Conservation (phyloP, 352 stramenopile genomes). For the Phytophthora ramorum region DNA sequence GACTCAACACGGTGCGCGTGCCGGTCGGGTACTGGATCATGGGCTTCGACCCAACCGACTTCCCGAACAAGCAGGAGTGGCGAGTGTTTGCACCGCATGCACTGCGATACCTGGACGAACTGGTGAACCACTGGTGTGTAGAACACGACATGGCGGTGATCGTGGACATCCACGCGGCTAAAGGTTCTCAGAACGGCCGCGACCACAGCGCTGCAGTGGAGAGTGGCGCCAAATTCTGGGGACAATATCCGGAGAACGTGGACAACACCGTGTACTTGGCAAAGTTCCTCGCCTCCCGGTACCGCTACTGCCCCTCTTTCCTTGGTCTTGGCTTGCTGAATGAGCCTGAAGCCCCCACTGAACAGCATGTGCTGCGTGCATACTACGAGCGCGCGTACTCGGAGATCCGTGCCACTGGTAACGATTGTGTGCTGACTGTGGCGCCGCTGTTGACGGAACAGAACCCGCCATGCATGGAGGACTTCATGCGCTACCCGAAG, state of each 20-base stretch:
- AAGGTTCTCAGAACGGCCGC: conserved; percentile 83
- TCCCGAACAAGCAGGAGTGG: conserved; percentile 54
- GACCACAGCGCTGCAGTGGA: conserved; percentile 76
- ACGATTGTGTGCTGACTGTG: conserved; percentile 81
- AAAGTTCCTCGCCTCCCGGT: conserved; percentile 69
- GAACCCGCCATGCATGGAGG: conserved; percentile 56
- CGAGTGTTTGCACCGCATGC: conserved; percentile 48
- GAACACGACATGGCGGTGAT: conserved; percentile 68
- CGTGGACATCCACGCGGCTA: conserved; percentile 82
- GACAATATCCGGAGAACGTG: conserved; percentile 71
- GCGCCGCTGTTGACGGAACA: conserved; percentile 69
- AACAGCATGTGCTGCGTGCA: conserved; percentile 62
- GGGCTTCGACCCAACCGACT: conserved; percentile 69
- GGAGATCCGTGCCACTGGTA: conserved; percentile 63
- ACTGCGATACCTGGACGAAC: conserved; percentile 56
- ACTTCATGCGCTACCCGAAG: conserved; percentile 60
- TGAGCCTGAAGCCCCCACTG: conserved; percentile 62
- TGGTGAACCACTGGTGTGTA: conserved; percentile 58
- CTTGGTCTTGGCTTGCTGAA: conserved; percentile 81
- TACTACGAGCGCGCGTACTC: conserved; percentile 84
- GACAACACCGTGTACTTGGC: conserved; percentile 61
- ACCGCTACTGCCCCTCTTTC: conserved; percentile 74
- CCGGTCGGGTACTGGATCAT: conserved; percentile 87
- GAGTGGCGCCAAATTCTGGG: conserved; percentile 57
- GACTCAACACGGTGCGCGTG: conserved; percentile 86